Evolutionary conservation across 2,329 filamentous ascomycete genomes (phyloP).

Genomic region (Microdochium trichocladiopsis): DNA sequence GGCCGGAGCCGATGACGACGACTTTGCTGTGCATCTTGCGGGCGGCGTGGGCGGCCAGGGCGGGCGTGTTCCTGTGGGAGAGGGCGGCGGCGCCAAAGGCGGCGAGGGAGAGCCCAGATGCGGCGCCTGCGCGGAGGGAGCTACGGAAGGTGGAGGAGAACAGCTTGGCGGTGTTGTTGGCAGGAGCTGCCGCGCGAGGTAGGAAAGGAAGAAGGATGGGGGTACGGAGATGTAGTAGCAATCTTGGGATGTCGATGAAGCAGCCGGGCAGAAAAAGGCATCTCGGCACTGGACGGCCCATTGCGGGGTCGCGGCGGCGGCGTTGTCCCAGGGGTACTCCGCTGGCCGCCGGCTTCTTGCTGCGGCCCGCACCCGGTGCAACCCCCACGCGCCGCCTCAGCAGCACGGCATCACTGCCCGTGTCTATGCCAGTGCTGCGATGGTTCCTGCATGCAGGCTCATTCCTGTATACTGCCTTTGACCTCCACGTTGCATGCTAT

Average conservation of each 20-base stretch:
- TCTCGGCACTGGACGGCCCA: neutral
- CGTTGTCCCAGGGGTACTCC: neutral
- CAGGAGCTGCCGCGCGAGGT: neutral
- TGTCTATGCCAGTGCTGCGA: no score
- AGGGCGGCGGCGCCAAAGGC: conserved; percentile 60
- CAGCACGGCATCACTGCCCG: neutral
- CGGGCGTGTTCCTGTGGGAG: conserved; percentile 40
- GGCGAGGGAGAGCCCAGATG: conserved; percentile 61
- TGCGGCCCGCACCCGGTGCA: neutral
- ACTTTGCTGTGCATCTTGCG: conserved; percentile 84
- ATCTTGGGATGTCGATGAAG: conserved; percentile 5
- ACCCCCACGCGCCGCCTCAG: neutral
- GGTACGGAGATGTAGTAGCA: neutral
- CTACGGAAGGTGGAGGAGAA: conserved; percentile 79
- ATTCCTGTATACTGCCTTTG: no score
- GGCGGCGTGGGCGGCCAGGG: conserved; percentile 18
- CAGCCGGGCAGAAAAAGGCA: neutral
- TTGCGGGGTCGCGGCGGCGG: neutral
- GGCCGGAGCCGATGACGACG: conserved; percentile 91
- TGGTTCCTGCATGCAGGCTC: no score
- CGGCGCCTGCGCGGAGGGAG: conserved; percentile 66
- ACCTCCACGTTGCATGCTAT: no score
- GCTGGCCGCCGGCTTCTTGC: neutral
- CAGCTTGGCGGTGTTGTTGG: conserved; percentile 64
- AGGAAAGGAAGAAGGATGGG: neutral